A percentile compares a stretch with the other conserved stretches of the same genome.
phyloP scores from a whole-genome alignment of 1,139 yeast genomes.

The Geotrichum carabidarum region DNA sequence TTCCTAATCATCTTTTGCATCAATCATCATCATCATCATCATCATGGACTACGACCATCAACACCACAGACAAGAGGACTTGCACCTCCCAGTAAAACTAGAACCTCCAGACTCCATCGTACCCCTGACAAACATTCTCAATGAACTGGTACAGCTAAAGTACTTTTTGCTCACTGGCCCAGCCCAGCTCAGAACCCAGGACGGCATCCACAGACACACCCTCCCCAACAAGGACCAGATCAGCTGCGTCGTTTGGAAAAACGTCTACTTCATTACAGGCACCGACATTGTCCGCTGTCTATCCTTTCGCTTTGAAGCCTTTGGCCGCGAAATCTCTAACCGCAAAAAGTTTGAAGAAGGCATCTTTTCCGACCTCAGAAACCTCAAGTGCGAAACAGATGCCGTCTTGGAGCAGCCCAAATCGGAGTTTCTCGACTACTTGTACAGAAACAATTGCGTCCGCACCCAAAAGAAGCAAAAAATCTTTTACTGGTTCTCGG shows the following conservation, averaged over 20 bases:
- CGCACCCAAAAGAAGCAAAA: constrained; percentile 96
- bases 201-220: constrained; percentile 41
- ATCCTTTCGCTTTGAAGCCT: constrained; percentile 81
- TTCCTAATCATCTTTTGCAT: neutral
- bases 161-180: constrained; percentile 20
- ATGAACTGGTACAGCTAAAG: constrained; percentile 18
- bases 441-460: constrained; percentile 80
- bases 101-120: constrained; percentile 6
- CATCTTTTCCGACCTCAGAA: constrained; percentile 82
- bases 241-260: constrained; percentile 89
- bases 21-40: neutral
- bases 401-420: constrained; percentile 86
- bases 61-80: neutral
- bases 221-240: constrained; percentile 85
- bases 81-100: neutral
- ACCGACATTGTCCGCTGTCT: constrained; percentile 93
- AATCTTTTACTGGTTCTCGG: constrained; percentile 95
- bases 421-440: constrained; percentile 76
- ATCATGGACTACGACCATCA: neutral
- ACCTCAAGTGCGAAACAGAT: constrained; percentile 80
- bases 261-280: constrained; percentile 85
- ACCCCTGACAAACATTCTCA: constrained; percentile 15
- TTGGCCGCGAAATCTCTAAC: constrained; percentile 80
- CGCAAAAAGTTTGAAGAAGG: constrained; percentile 96
- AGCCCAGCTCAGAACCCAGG: constrained; percentile 14